A percentile compares a stretch with the other conserved stretches of the same genome.
These are phyloP conservation scores for Starmera dryadoides DNA, from an alignment of 805 yeast species.

Conservation along the genomic window DNA sequence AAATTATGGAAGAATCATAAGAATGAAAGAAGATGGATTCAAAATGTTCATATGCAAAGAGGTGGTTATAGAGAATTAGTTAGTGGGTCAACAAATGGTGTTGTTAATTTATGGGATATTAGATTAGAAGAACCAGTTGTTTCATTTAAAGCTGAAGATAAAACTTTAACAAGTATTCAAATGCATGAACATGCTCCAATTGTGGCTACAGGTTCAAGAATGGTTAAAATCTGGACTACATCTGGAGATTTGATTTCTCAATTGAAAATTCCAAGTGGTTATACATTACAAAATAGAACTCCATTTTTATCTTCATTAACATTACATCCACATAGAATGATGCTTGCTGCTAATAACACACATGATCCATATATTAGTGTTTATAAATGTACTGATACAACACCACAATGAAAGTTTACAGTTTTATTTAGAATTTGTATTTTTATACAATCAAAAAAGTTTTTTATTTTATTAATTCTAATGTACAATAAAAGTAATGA, in stretches of 20 bases:
- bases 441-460: not conserved
- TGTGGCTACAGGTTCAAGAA: constrained; percentile 79
- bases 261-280: constrained; percentile 39
- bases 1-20: constrained; percentile 61
- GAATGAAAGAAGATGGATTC: constrained; percentile 47
- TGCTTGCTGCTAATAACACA: constrained; percentile 77
- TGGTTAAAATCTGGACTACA: constrained; percentile 78
- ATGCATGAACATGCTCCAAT: constrained; percentile 97
- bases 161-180: constrained; percentile 55
- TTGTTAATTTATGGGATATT: constrained; percentile 86
- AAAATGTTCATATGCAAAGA: constrained; percentile 88
- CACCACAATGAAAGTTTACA: constrained; percentile 1
- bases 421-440: not conserved
- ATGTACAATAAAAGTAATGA: not conserved
- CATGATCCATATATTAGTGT: constrained; percentile 69
- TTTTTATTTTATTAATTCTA: not conserved
- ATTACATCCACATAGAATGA: constrained; percentile 93
- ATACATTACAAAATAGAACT: constrained; percentile 19
- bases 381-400: constrained; percentile 42
- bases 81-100: constrained; percentile 78
- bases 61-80: constrained; percentile 91
- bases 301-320: constrained; percentile 57
- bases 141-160: constrained; percentile 47
- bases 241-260: constrained; percentile 66
- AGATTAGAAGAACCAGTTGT: constrained; percentile 65